Conservation (phyloP, 2,329 filamentous ascomycete genomes). For the Fusarium nygamai region DNA sequence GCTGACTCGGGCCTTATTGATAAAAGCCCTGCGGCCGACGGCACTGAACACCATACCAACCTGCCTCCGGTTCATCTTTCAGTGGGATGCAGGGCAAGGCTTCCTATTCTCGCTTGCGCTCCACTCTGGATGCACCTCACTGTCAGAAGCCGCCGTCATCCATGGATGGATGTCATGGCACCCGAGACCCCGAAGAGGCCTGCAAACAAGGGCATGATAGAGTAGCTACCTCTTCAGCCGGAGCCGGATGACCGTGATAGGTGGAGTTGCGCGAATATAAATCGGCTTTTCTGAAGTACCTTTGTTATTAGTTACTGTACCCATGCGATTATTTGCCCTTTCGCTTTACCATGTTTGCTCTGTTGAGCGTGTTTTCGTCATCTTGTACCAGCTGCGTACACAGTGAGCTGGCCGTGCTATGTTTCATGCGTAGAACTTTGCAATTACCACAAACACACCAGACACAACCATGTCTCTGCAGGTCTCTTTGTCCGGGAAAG, state of each 20-base stretch:
- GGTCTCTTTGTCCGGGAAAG: conserved; percentile 1
- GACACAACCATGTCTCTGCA: background rate
- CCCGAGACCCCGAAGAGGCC: conserved; percentile 17
- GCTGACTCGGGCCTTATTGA: conserved; percentile 13
- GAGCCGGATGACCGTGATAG: conserved; percentile 36
- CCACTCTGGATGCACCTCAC: conserved; percentile 1
- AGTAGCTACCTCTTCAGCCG: conserved; percentile 9
- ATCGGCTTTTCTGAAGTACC: conserved; percentile 37
- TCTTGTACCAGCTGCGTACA: background rate
- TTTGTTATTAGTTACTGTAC: conserved; percentile 27
- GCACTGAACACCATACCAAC: background rate
- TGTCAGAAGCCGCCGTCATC: conserved; percentile 16
- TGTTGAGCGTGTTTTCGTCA: background rate
- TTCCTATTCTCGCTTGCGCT: background rate
- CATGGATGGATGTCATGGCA: conserved; percentile 14
- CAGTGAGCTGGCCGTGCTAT: background rate
- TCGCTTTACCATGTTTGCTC: conserved; percentile 3
- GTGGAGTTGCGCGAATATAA: conserved; percentile 52
- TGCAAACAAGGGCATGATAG: background rate
- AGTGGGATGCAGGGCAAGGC: conserved; percentile 29
- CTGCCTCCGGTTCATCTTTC: conserved; percentile 6
- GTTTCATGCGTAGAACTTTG: background rate
- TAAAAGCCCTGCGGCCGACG: background rate
- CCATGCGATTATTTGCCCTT: background rate
- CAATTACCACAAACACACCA: background rate